Conservation (phyloP, 257 asterid genomes). For the Nicotiana undulata region DNA sequence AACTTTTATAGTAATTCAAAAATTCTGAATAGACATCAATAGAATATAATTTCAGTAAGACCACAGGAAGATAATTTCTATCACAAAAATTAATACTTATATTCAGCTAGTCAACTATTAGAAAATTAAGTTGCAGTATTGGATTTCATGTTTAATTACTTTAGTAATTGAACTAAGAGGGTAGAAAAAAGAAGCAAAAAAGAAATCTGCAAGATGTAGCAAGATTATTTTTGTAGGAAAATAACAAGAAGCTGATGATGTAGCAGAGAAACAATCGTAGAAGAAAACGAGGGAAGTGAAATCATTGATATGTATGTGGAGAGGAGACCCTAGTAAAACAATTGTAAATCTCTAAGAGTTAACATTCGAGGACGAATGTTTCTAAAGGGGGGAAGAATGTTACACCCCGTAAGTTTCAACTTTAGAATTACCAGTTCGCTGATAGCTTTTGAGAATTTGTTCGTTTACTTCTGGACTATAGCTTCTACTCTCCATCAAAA, state of each 20-base stretch:
- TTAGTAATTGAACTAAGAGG: background rate
- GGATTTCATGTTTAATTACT: background rate
- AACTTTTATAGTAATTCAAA: background rate
- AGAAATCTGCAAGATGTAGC: background rate
- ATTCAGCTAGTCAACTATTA: background rate
- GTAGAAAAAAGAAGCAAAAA: background rate
- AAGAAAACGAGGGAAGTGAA: background rate
- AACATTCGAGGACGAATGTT: too few species aligned
- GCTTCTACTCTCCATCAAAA: too few species aligned
- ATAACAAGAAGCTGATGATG: background rate
- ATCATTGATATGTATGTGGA: background rate
- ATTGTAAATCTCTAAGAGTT: too few species aligned
- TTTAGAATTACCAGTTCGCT: too few species aligned
- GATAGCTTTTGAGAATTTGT: too few species aligned
- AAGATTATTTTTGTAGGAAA: background rate
- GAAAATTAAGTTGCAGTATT: background rate
- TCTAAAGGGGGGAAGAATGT: too few species aligned
- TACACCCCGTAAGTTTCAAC: too few species aligned
- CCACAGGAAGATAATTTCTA: background rate
- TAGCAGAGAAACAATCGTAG: background rate
- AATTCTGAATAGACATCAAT: background rate
- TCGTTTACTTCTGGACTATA: too few species aligned
- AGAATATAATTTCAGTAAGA: background rate
- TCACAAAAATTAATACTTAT: background rate
- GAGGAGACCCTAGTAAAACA: too few species aligned